Evolutionary conservation across 305 asterid genomes (phyloP), one percentile per base, ranked within the genome.

Genomic region (Striga hermonthica): DNA sequence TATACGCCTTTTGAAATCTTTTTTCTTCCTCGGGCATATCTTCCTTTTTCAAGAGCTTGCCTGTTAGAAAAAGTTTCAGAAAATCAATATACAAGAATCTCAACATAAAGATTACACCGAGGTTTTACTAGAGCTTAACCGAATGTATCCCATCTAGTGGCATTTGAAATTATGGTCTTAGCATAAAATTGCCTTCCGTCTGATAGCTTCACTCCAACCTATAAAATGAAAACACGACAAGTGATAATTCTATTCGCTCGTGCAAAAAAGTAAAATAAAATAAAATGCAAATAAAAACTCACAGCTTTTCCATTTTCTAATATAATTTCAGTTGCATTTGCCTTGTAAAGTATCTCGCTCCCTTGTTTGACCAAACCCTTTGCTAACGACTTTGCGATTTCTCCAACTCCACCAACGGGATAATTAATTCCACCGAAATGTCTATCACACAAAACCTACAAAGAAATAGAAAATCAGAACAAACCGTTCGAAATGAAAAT

Each of bases 131-230:
- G 71, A 77, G 76, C 83, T 74, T 74, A 64, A 93, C 99, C 99
- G 71, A 93, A 93, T 52, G 99, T 93, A 79, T 93, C 99, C 99
- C 99, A 93, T 90, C 99, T 85, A 72, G 99, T 93, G 63, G 99
- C 99, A 68, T 93, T 93, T 14, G 97, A 93, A 67, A 93, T 81
- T 60, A 85, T 55, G 66, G 99, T 90, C 82, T 90, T 88, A 55
- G 99, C 96, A 75, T 76, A 88, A 64, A 84, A 82, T 70, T 85
- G 78, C 70, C 91, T 85, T 54, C 95, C 96, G 69, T 93, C 88
- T 35, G 99, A 90, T 74, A 93, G 80, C 72, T 82, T 88, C 78
- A 90, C 99, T 35, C 97, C 99, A 39, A 90, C 93, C 99, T 93
- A 74, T 70, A 82, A 71, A 74, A 82, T 44, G 43, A 35, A 35